phyloP scores from a whole-genome alignment of 495 filamentous ascomycete species.

The Aspergillus bridgeri region DNA sequence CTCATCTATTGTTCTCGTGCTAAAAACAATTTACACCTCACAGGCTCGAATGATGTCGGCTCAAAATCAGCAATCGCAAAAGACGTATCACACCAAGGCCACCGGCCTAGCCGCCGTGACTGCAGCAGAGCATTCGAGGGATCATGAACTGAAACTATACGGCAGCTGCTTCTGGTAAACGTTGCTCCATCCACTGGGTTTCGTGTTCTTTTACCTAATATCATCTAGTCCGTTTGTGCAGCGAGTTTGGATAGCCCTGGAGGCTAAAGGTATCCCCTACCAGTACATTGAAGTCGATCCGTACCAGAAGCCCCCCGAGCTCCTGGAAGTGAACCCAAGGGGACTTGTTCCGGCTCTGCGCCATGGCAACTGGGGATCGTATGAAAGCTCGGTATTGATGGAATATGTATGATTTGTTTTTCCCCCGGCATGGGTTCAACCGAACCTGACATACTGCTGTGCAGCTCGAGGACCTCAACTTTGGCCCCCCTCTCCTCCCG shows the following conservation, averaged over 20 bases:
- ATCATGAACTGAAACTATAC: slow-evolving; percentile 74
- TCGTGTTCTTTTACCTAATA: slow-evolving; percentile 16
- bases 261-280: slow-evolving; percentile 76
- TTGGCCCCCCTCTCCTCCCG: slow-evolving; percentile 61
- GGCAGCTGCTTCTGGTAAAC: slow-evolving; percentile 85
- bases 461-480: slow-evolving; percentile 74
- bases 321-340: slow-evolving; percentile 84
- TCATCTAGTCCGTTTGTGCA: slow-evolving; percentile 71
- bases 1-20: slow-evolving; percentile 5
- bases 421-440: neutral
- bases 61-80: slow-evolving; percentile 48
- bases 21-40: slow-evolving; percentile 4
- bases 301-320: slow-evolving; percentile 71
- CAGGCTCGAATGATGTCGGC: slow-evolving; percentile 44
- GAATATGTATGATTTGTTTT: slow-evolving; percentile 67
- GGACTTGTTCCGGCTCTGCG: slow-evolving; percentile 81
- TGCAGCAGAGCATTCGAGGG: slow-evolving; percentile 66
- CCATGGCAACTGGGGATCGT: slow-evolving; percentile 82
- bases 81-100: slow-evolving; percentile 78
- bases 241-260: slow-evolving; percentile 94
- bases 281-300: slow-evolving; percentile 93
- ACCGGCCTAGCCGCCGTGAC: slow-evolving; percentile 73
- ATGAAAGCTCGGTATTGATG: slow-evolving; percentile 82
- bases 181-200: neutral
- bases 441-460: neutral